Evolutionary conservation across 768 basidiomycete genomes (phyloP), one percentile per base, ranked within the genome.

Genomic region (Mycena chlorophos): DNA sequence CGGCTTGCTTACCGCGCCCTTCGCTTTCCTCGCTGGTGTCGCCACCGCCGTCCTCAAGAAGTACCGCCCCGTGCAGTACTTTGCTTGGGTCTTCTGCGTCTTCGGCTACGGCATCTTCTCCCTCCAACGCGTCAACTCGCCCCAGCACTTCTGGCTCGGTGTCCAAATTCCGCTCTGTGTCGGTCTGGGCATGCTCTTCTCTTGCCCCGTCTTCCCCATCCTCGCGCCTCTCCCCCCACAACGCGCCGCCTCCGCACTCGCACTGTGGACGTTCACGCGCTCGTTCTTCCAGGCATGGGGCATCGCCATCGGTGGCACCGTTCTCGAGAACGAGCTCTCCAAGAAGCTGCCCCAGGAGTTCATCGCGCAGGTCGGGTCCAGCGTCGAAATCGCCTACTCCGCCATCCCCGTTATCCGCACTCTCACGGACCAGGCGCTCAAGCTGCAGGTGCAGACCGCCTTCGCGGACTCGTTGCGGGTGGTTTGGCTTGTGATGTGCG

Each of bases 401-500:
- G 57, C 61, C 16, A 51, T 64, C 51, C 65, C 63, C 37, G 50
- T 48, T 4, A 63, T 70, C 16, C 61, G 60, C 20, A 59, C 51
- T 5, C 51, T 70, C 12, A 54, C 40, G 13, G 40, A 42, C 40
- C 8, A 42, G 3, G 55, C 63, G 3, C 52, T 75, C 16, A 51
- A 59, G 31, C 53, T 43, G 0, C 60, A 75, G 52, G 76, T 82
- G 1, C 70, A 72, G 17, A 68, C 49, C 3, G 79, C 78, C 19
- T 82, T 81, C 54, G 71, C 75, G 0, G 66, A 62, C 1, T 72
- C 73, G 43, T 61, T 83, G 49, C 34, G 52, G 0, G 63, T 69
- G 0, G 52, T 80, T 19, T 83, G 80, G 81, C 62, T 69, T 30
- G 70, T 73, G 3, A 68, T 79, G 70, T 58, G 71, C 20, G 79